Percentiles rank a stretch among this genome's conserved stretches.
Evolutionary conservation across 768 basidiomycete genomes (phyloP).

Genomic region (Panus rudis): DNA sequence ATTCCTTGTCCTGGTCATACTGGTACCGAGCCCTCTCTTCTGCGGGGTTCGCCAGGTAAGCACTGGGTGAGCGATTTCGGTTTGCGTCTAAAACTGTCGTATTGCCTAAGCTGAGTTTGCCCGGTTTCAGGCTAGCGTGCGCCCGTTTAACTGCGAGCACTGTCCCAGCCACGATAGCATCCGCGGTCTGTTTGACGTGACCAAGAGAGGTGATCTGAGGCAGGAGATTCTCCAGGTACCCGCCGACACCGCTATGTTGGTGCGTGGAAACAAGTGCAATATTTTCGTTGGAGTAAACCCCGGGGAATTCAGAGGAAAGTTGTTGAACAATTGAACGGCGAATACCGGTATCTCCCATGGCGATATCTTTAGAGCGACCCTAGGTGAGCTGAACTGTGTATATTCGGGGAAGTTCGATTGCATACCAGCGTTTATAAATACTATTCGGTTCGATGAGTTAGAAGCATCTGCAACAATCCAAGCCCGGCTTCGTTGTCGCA

Average conservation of each 20-base stretch:
- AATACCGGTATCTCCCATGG: slow-evolving; percentile 75
- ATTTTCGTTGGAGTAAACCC: slow-evolving; percentile 62
- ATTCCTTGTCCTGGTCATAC: slow-evolving; percentile 68
- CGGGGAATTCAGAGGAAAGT: slow-evolving; percentile 50
- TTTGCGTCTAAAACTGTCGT: slow-evolving; percentile 64
- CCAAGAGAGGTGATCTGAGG: slow-evolving; percentile 72
- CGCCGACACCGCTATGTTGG: slow-evolving; percentile 71
- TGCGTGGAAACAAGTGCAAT: slow-evolving; percentile 74
- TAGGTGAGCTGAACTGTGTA: background rate
- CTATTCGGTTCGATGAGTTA: slow-evolving; percentile 49
- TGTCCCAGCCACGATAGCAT: slow-evolving; percentile 65
- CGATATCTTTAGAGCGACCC: slow-evolving; percentile 46
- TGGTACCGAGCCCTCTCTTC: slow-evolving; percentile 61
- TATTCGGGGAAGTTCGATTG: background rate
- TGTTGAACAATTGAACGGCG: slow-evolving; percentile 59
- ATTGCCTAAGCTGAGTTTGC: slow-evolving; percentile 58
- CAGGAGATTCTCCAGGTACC: slow-evolving; percentile 72
- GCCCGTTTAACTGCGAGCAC: slow-evolving; percentile 64
- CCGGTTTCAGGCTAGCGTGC: slow-evolving; percentile 52
- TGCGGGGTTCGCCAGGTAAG: slow-evolving; percentile 70
- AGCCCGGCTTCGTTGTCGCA: slow-evolving; percentile 72
- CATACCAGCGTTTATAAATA: slow-evolving; percentile 70
- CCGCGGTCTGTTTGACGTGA: slow-evolving; percentile 63
- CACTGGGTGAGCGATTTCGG: slow-evolving; percentile 67
- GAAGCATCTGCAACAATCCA: slow-evolving; percentile 65